A percentile compares a stretch with the other conserved stretches of the same genome.
Conservation (phyloP, 1,139 yeast genomes). For the Arxiozyma heterogenica region DNA sequence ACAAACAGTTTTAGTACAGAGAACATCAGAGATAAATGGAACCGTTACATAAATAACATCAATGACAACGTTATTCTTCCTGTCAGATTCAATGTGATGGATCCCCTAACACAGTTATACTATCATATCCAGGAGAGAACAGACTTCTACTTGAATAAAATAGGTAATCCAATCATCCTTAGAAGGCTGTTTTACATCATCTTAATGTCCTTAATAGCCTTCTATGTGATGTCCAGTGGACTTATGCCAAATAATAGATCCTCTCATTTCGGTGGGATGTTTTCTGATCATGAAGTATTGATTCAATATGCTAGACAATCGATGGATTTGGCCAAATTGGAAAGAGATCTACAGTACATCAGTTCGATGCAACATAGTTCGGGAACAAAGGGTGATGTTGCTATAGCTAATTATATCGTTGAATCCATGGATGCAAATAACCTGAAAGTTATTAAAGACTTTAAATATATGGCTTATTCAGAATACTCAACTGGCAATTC, state of each 20-base stretch:
- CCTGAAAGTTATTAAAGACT: constrained; percentile 42
- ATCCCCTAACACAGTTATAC: constrained; percentile 23
- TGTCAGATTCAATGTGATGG: constrained; percentile 20
- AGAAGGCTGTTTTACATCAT: constrained; percentile 67
- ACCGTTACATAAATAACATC: constrained; percentile 14
- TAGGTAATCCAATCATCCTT: constrained; percentile 83
- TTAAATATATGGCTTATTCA: constrained; percentile 45
- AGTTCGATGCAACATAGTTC: constrained; percentile 82
- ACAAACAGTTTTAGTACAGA: neutral
- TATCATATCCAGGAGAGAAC: constrained; percentile 35
- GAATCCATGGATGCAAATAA: constrained; percentile 53
- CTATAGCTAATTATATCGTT: constrained; percentile 58
- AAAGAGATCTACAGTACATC: constrained; percentile 64
- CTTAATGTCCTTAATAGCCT: constrained; percentile 49
- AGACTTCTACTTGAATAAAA: constrained; percentile 49
- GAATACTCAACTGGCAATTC: constrained; percentile 41
- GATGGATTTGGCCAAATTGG: constrained; percentile 49
- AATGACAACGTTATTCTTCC: constrained; percentile 20
- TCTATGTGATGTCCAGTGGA: constrained; percentile 49
- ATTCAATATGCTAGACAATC: constrained; percentile 41
- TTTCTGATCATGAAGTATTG: constrained; percentile 51
- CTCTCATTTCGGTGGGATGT: constrained; percentile 46
- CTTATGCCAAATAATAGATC: constrained; percentile 40
- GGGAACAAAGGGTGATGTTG: constrained; percentile 78
- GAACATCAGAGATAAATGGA: constrained; percentile 1